Conservation (phyloP, 495 filamentous ascomycete species). For the Amniculicola lignicola region DNA sequence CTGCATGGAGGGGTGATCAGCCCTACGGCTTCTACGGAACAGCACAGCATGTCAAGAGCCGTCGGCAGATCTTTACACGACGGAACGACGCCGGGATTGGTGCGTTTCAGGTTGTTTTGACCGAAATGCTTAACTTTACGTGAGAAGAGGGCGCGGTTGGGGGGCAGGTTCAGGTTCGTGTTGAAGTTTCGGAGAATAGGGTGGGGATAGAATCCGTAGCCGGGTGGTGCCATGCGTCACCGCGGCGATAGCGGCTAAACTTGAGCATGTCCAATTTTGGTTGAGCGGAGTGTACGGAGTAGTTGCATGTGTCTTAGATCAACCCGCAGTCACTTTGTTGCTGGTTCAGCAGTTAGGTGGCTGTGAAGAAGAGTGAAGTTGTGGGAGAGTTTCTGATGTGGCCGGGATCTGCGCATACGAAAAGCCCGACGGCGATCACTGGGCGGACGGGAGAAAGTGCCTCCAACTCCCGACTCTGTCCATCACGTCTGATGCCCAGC, state of each 20-base stretch:
- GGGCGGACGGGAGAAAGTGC: too few species aligned
- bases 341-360: background rate
- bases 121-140: background rate
- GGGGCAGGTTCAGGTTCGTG: background rate
- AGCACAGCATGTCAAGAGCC: background rate
- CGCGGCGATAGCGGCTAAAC: background rate
- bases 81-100: background rate
- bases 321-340: background rate
- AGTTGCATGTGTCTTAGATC: background rate
- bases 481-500: too few species aligned
- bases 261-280: background rate
- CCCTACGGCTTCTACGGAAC: background rate
- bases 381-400: background rate
- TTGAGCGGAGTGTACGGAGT: background rate
- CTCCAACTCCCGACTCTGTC: too few species aligned
- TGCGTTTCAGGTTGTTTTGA: background rate
- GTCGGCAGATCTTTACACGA: background rate
- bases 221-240: slow-evolving; percentile 16
- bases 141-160: background rate
- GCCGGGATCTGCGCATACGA: background rate
- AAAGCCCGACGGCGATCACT: background rate
- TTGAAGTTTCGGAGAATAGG: slow-evolving; percentile 24
- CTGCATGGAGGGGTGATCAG: background rate
- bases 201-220: slow-evolving; percentile 25
- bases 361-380: background rate